Evolutionary conservation across 768 basidiomycete species (phyloP).

Genomic region (Pleurotus platypus): DNA sequence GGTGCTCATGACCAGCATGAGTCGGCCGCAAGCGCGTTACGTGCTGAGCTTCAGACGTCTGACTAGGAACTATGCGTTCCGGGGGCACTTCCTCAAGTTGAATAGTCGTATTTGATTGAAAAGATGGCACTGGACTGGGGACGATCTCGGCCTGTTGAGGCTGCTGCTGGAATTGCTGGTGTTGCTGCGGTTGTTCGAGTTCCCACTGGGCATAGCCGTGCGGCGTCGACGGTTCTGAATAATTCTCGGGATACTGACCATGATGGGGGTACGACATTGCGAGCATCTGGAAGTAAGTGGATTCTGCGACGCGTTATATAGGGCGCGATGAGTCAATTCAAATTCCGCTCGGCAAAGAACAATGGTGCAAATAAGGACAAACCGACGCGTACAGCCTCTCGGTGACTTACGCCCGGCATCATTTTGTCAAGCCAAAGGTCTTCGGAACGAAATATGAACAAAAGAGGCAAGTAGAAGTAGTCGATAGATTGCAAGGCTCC

Average conservation of each 20-base stretch:
- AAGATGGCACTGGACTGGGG: constrained; percentile 15
- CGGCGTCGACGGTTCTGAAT: constrained; percentile 47
- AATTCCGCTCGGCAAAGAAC: constrained; percentile 1
- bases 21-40: constrained; percentile 8
- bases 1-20: constrained; percentile 23
- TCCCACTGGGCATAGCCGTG: constrained; percentile 35
- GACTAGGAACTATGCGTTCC: constrained; percentile 25
- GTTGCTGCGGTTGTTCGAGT: constrained; percentile 22
- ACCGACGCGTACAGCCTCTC: constrained; percentile 1
- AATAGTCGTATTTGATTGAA: constrained; percentile 23
- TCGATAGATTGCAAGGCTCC: neutral
- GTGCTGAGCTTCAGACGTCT: constrained; percentile 14
- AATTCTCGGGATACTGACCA: constrained; percentile 41
- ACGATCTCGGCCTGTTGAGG: constrained; percentile 25
- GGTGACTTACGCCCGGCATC: neutral
- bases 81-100: constrained; percentile 25
- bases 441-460: neutral
- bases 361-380: neutral
- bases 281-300: constrained; percentile 1
- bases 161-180: constrained; percentile 33
- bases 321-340: constrained; percentile 8
- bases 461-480: neutral
- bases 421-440: neutral
- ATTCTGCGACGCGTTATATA: constrained; percentile 5
- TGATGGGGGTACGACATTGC: constrained; percentile 47